These are phyloP conservation scores for Cryptococcus sp. DNA, from an alignment of 1,284 basidiomycete genomes.

Conservation along the genomic window DNA sequence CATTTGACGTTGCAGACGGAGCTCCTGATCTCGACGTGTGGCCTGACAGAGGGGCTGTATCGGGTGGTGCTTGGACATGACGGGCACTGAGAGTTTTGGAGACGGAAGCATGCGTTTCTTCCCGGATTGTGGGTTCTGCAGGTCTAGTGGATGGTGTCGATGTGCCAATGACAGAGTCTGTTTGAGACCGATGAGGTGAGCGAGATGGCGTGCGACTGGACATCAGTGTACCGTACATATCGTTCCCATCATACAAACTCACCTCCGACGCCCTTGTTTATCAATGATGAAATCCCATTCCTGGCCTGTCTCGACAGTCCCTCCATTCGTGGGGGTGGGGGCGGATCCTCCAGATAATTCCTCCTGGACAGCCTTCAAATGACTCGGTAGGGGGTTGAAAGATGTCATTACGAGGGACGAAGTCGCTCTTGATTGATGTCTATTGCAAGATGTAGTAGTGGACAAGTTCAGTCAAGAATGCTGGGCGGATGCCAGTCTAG, in stretches of 20 bases:
- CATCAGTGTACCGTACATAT: neutral
- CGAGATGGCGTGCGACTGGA: constrained; percentile 34
- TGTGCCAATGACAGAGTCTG: constrained; percentile 22
- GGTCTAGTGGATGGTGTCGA: constrained; percentile 15
- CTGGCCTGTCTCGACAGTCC: constrained; percentile 51
- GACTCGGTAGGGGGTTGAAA: constrained; percentile 38
- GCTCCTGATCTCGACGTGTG: neutral
- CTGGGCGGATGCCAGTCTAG: no score
- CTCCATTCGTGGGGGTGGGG: constrained; percentile 57
- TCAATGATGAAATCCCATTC: constrained; percentile 45
- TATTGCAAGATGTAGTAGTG: no score
- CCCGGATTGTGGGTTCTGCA: constrained; percentile 37
- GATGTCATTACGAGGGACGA: constrained; percentile 23
- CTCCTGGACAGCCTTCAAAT: constrained; percentile 38
- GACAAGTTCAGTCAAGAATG: no score
- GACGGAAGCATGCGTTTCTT: constrained; percentile 26
- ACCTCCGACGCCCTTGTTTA: constrained; percentile 37
- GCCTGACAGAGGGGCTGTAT: neutral
- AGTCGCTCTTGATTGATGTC: no score
- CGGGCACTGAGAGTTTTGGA: constrained; percentile 10
- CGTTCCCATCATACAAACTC: constrained; percentile 7
- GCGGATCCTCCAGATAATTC: constrained; percentile 35
- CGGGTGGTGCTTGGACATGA: neutral
- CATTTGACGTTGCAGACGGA: neutral
- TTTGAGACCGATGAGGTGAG: constrained; percentile 31